Evolutionary conservation across 371 early-diverging fungal genomes (phyloP).

Genomic region (Syncephalastrum sp.): DNA sequence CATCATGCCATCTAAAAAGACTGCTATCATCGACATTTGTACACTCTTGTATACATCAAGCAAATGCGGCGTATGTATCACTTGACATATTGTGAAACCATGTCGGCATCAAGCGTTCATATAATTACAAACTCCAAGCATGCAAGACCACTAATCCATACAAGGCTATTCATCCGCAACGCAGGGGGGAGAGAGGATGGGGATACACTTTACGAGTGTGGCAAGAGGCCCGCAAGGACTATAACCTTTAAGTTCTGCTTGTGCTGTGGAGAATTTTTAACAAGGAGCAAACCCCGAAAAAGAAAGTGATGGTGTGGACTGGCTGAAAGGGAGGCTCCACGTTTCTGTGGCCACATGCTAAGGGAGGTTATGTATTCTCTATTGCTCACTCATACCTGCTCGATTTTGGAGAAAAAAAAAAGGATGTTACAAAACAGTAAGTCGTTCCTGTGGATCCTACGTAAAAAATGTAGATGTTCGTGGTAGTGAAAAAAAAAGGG

Average conservation of each 20-base stretch:
- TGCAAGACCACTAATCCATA: too few species aligned
- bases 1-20: too few species aligned
- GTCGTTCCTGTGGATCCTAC: neutral
- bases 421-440: constrained; percentile 4
- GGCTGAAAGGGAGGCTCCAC: constrained; percentile 16
- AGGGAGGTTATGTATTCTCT: constrained; percentile 9
- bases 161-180: neutral
- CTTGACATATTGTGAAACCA: too few species aligned
- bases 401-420: constrained; percentile 9
- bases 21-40: too few species aligned
- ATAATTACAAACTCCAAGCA: too few species aligned
- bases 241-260: constrained; percentile 4
- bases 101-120: too few species aligned
- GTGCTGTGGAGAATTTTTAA: constrained; percentile 1
- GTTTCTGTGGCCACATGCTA: constrained; percentile 19
- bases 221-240: constrained; percentile 18
- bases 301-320: constrained; percentile 14
- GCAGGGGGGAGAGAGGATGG: neutral
- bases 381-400: neutral
- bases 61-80: too few species aligned
- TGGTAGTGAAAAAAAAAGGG: neutral
- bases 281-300: constrained; percentile 17
- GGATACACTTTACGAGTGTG: constrained; percentile 8
- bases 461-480: neutral
- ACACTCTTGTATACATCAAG: too few species aligned